A percentile compares a stretch with the other conserved stretches of the same genome.
Evolutionary conservation across 805 yeast species (phyloP).

Genomic region (Trichomonascus vanleenenianus): DNA sequence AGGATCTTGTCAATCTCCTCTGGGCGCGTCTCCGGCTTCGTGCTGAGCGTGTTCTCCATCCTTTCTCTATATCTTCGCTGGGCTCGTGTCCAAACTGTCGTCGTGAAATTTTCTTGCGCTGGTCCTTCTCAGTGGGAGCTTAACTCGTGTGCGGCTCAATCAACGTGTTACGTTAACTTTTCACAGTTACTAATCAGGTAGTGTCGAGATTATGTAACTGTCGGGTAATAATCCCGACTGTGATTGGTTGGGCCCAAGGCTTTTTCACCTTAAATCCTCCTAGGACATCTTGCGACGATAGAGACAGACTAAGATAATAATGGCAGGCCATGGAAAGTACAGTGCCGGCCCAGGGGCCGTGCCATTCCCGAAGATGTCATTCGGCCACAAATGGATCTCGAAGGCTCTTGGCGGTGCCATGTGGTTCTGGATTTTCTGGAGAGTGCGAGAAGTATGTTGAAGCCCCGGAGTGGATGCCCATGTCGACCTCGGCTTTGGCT

Average conservation of each 20-base stretch:
- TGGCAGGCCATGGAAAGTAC: slow-evolving; percentile 24
- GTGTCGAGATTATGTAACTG: too few species aligned
- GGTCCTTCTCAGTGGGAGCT: too few species aligned
- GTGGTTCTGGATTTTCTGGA: slow-evolving; percentile 85
- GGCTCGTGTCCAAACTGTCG: too few species aligned
- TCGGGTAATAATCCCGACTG: too few species aligned
- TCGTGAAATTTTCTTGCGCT: too few species aligned
- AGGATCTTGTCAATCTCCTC: slow-evolving; percentile 34
- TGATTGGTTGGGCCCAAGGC: too few species aligned
- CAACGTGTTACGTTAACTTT: too few species aligned
- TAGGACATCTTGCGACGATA: not conserved
- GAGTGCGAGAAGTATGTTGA: slow-evolving; percentile 53
- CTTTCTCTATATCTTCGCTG: not conserved
- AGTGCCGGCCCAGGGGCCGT: slow-evolving; percentile 44
- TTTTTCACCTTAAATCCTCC: too few species aligned
- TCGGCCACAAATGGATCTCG: slow-evolving; percentile 50
- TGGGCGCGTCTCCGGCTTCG: slow-evolving; percentile 34
- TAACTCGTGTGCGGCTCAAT: too few species aligned
- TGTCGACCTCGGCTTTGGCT: not conserved
- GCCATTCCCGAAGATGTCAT: slow-evolving; percentile 58
- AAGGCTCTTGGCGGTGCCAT: slow-evolving; percentile 72
- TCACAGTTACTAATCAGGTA: too few species aligned
- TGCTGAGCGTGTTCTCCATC: slow-evolving; percentile 31
- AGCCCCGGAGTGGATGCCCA: not conserved
- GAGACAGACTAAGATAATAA: slow-evolving; percentile 5